phyloP scores from a whole-genome alignment of 2,329 filamentous ascomycete species.

The Lasiodiplodia sp. region DNA sequence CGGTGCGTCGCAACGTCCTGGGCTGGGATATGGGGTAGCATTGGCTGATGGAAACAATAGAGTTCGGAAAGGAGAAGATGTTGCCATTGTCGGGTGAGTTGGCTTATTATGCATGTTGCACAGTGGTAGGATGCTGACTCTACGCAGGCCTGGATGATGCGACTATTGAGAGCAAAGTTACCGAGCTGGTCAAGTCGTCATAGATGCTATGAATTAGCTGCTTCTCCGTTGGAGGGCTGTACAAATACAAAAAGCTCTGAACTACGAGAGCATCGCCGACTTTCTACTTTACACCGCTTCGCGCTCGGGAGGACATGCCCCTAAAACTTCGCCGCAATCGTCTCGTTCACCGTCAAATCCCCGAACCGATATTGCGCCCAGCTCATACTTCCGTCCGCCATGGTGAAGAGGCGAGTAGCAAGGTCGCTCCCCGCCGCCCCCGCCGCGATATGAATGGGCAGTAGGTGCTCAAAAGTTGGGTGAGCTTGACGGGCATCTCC shows the following conservation, averaged over 20 bases:
- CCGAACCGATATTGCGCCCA: slow-evolving; percentile 65
- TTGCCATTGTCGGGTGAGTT: slow-evolving; percentile 64
- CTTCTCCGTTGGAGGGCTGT: slow-evolving; percentile 1
- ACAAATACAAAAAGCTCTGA: slow-evolving; percentile 18
- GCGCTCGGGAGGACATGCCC: neutral
- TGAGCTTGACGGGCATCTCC: slow-evolving; percentile 67
- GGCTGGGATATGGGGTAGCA: neutral
- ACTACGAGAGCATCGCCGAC: neutral
- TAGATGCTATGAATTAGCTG: slow-evolving; percentile 22
- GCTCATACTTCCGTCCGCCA: slow-evolving; percentile 59
- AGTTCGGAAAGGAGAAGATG: slow-evolving; percentile 72
- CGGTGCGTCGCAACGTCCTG: slow-evolving; percentile 62
- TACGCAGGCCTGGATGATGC: slow-evolving; percentile 69
- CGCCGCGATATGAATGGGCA: slow-evolving; percentile 64
- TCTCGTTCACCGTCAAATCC: slow-evolving; percentile 32
- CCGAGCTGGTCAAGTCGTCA: slow-evolving; percentile 63
- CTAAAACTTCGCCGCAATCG: slow-evolving; percentile 15
- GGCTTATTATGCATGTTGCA: slow-evolving; percentile 11
- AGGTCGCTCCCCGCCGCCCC: slow-evolving; percentile 61
- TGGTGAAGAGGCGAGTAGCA: slow-evolving; percentile 56
- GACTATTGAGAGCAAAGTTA: slow-evolving; percentile 73
- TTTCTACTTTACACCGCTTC: neutral
- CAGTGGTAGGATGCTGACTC: slow-evolving; percentile 30
- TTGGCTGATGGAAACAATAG: slow-evolving; percentile 46
- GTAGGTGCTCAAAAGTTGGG: slow-evolving; percentile 68